Conservation (phyloP, 2,329 filamentous ascomycete species). For the Epichloe scottii region DNA sequence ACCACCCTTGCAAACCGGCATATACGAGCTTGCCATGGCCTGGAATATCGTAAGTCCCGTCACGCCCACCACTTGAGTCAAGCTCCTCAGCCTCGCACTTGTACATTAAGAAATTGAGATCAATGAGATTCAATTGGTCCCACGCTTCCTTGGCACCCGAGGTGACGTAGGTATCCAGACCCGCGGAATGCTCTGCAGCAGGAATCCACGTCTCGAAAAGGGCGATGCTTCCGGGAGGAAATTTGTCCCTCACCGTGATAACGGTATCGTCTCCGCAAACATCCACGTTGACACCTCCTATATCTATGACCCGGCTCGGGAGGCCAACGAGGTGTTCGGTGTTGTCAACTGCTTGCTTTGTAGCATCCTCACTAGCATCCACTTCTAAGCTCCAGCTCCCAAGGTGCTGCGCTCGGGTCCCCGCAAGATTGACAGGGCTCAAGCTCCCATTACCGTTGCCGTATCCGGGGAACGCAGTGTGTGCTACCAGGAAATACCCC, state of each 20-base stretch:
- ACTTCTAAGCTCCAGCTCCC: conserved; percentile 91
- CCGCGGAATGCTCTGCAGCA: conserved; percentile 67
- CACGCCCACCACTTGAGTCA: conserved; percentile 63
- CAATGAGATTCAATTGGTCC: conserved; percentile 57
- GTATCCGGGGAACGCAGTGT: conserved; percentile 88
- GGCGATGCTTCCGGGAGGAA: conserved; percentile 88
- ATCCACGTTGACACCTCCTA: conserved; percentile 63
- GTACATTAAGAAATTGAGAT: conserved; percentile 87
- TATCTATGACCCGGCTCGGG: conserved; percentile 66
- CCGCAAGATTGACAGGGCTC: conserved; percentile 64
- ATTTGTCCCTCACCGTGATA: conserved; percentile 69
- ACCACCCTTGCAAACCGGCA: conserved; percentile 96
- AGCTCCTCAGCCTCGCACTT: conserved; percentile 80
- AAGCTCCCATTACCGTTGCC: conserved; percentile 74
- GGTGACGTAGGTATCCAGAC: conserved; percentile 77
- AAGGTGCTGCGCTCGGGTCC: conserved; percentile 73
- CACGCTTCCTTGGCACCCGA: conserved; percentile 72
- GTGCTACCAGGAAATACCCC: conserved; percentile 89
- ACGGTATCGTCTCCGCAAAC: conserved; percentile 60
- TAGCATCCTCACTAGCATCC: conserved; percentile 60
- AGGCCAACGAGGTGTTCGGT: conserved; percentile 63
- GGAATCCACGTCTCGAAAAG: conserved; percentile 96
- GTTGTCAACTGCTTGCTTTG: conserved; percentile 52
- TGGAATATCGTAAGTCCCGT: conserved; percentile 84
- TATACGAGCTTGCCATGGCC: conserved; percentile 78